Evolutionary conservation across 2,329 filamentous ascomycete genomes (phyloP).

Genomic region (Chrysoporthe deuterocubensis): DNA sequence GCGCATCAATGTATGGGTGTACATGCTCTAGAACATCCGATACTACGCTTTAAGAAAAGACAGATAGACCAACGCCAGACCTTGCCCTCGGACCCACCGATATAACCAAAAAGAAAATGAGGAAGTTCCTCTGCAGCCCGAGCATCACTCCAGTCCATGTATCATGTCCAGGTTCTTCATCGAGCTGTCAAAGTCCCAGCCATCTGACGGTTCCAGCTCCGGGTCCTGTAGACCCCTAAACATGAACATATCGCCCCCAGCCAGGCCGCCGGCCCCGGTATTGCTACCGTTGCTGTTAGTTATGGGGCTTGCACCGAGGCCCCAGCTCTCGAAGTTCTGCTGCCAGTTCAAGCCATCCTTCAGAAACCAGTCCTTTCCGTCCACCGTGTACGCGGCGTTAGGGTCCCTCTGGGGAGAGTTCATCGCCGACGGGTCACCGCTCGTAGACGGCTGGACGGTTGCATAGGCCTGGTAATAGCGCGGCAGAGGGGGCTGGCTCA

Average conservation of each 20-base stretch:
- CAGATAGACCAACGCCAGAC: constrained; percentile 30
- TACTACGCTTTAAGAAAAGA: too few relatives aligned
- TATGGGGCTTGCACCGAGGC: constrained; percentile 35
- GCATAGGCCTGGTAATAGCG: constrained; percentile 37
- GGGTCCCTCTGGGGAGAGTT: constrained; percentile 32
- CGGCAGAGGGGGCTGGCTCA: constrained; percentile 34
- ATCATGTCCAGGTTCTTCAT: constrained; percentile 36
- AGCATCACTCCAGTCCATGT: constrained; percentile 35
- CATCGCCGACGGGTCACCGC: constrained; percentile 31
- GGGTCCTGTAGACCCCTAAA: constrained; percentile 33
- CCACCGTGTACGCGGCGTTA: constrained; percentile 46
- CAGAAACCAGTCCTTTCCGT: constrained; percentile 61
- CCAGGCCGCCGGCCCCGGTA: constrained; percentile 22
- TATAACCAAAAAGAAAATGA: background rate
- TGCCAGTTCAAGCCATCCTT: constrained; percentile 63
- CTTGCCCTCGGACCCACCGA: background rate
- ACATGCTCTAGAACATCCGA: too few relatives aligned
- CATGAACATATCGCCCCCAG: constrained; percentile 33
- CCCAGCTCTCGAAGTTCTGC: constrained; percentile 61
- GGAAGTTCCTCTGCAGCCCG: background rate
- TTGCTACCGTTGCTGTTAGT: background rate
- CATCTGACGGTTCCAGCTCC: constrained; percentile 31
- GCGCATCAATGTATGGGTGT: too few relatives aligned
- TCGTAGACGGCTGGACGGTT: constrained; percentile 30
- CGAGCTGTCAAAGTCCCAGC: constrained; percentile 33